Conservation (phyloP, 164 flowering plant species). For the Pachysandra terminalis region DNA sequence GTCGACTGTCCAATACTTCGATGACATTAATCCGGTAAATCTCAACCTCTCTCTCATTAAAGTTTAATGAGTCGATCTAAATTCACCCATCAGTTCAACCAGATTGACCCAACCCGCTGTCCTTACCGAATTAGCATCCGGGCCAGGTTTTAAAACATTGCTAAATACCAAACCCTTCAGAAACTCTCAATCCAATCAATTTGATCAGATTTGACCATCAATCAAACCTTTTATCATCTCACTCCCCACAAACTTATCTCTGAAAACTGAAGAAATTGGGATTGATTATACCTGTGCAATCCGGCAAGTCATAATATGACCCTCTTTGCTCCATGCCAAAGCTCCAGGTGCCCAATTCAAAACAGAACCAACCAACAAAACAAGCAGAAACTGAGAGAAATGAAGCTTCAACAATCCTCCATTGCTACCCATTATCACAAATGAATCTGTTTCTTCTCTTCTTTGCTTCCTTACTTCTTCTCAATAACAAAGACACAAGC, state of each 20-base stretch:
- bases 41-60: too few relatives aligned
- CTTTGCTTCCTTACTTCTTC: neutral
- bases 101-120: too few relatives aligned
- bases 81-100: too few relatives aligned
- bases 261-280: neutral
- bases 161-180: too few relatives aligned
- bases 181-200: too few relatives aligned
- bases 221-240: too few relatives aligned
- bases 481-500: neutral
- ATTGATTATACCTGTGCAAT: conserved; percentile 75
- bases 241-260: neutral
- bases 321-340: conserved; percentile 95
- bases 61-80: too few relatives aligned
- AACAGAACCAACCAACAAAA: conserved; percentile 29
- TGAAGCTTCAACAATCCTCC: neutral
- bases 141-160: too few relatives aligned
- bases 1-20: too few relatives aligned
- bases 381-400: conserved; percentile 12
- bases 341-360: conserved; percentile 29
- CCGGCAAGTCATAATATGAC: conserved; percentile 81
- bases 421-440: conserved; percentile 7
- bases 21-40: too few relatives aligned
- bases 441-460: neutral
- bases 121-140: too few relatives aligned
- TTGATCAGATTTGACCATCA: too few relatives aligned